Evolutionary conservation across 2,329 filamentous ascomycete species (phyloP), one percentile per base, ranked within the genome.

Genomic region (Aureobasidium sp.): DNA sequence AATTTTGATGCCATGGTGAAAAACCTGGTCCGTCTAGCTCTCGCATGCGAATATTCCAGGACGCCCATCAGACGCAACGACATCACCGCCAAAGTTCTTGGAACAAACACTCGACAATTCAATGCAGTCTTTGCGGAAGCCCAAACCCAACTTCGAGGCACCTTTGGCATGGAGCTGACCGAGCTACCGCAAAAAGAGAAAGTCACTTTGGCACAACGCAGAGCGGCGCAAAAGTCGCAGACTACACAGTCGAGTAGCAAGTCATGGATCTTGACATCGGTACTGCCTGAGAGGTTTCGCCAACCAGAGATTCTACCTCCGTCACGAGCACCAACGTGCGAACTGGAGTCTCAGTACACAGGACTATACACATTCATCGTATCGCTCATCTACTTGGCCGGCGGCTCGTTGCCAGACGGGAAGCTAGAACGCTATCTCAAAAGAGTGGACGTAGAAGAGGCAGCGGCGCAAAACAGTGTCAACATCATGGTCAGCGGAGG

Each of bases 101-200:
- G 88, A 0, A 77, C 82, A 20, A 81, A 86, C 49, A 78, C 84
- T 7, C 81, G 87, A 36, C 79, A 85, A 39, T 97, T 97, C 73
- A 91, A 86, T 71, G 73, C 77, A 14, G 85, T 97, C 3, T 97
- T 96, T 70, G 83, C 84, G 0, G 79, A 83, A 44, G 90, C 93
- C 45, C 93, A 99, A 73, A 75, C 78, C 37, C 83, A 89, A 67
- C 78, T 99, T 41, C 79, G 81, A 52, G 77, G 77, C 1, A 82
- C 87, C 1, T 97, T 96, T 75, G 94, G 94, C n/a, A 96, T 97
- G 91, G 83, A 92, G 72, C 83, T 99, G 80, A 81, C 85, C 4
- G 92, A 97, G 75, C 79, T 97, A 55, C 91, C 94, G 0, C 79
- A 83, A 1, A 84, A 83, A 69, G 93, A 97, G 70, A 95, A 91